phyloP scores from a whole-genome alignment of 805 yeast species.

The Candida silvatica region DNA sequence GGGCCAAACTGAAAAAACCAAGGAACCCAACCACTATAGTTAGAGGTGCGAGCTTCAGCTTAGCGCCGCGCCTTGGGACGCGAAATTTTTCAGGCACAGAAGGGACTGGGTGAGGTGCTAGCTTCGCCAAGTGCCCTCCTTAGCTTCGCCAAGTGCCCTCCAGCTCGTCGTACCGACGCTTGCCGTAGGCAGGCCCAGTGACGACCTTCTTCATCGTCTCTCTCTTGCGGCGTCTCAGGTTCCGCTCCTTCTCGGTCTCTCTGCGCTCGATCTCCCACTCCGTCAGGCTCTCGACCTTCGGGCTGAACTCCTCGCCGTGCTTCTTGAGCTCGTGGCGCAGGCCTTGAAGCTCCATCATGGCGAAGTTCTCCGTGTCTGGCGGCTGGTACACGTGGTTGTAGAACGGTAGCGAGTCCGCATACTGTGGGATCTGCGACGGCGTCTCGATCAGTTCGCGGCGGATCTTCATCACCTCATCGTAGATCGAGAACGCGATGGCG shows the following conservation, averaged over 20 bases:
- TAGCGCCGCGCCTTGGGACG: too few species aligned
- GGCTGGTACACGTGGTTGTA: conserved; percentile 26
- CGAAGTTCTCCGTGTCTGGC: conserved; percentile 9
- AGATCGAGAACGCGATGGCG: conserved; percentile 79
- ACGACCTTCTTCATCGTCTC: conserved; percentile 62
- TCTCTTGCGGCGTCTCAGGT: conserved; percentile 83
- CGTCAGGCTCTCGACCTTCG: conserved; percentile 75
- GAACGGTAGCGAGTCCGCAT: conserved; percentile 27
- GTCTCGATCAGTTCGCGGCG: conserved; percentile 75
- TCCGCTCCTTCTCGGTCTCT: conserved; percentile 91
- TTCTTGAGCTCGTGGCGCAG: conserved; percentile 66
- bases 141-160: conserved; percentile 30
- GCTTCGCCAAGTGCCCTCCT: too few species aligned
- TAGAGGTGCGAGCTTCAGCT: too few species aligned
- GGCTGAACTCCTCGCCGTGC: conserved; percentile 80
- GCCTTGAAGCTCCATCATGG: conserved; percentile 28
- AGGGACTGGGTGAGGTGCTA: too few species aligned
- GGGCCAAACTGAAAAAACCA: too few species aligned
- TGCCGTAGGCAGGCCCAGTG: conserved; percentile 7
- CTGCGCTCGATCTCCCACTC: conserved; percentile 92
- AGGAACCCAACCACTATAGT: too few species aligned
- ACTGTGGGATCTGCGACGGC: conserved; percentile 26
- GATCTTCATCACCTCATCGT: conserved; percentile 68
- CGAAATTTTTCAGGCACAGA: too few species aligned
- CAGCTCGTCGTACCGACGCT: conserved; percentile 25